These are phyloP conservation scores for Hymenoscyphus fructigenus DNA, from an alignment of 2,329 filamentous ascomycete species.

Conservation along the genomic window DNA sequence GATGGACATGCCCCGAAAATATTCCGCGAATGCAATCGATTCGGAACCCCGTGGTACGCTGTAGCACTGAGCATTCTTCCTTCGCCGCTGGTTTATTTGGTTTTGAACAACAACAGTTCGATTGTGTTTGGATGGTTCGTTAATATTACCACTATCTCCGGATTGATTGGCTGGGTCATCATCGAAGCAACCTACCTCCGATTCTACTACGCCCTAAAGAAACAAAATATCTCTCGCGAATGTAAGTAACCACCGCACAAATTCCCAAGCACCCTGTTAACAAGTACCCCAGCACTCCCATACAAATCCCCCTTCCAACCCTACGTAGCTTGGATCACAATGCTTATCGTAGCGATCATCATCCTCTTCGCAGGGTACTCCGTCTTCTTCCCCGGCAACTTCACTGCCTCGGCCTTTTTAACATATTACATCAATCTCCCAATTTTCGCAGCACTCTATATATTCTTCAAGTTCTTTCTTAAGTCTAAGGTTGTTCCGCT, in stretches of 20 bases:
- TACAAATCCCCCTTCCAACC: slow-evolving; percentile 56
- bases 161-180: slow-evolving; percentile 37
- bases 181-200: slow-evolving; percentile 58
- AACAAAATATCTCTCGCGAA: slow-evolving; percentile 48
- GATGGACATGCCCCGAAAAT: slow-evolving; percentile 52
- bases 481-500: slow-evolving; percentile 37
- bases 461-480: slow-evolving; percentile 54
- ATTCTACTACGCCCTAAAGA: slow-evolving; percentile 55
- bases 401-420: slow-evolving; percentile 63
- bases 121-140: slow-evolving; percentile 69
- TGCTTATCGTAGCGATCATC: slow-evolving; percentile 30
- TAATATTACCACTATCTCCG: slow-evolving; percentile 53
- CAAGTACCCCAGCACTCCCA: slow-evolving; percentile 36
- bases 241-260: no score
- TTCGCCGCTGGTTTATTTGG: slow-evolving; percentile 66
- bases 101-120: slow-evolving; percentile 54
- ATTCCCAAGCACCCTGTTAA: no score
- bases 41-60: slow-evolving; percentile 56
- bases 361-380: slow-evolving; percentile 50
- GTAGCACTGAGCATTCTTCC: slow-evolving; percentile 53
- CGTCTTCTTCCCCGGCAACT: slow-evolving; percentile 67
- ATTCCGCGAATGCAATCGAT: slow-evolving; percentile 54
- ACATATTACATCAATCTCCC: slow-evolving; percentile 64
- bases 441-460: slow-evolving; percentile 59
- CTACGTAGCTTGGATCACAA: slow-evolving; percentile 58